phyloP scores from a whole-genome alignment of 1,139 yeast genomes.

The Nakaseomyces glabratus region DNA sequence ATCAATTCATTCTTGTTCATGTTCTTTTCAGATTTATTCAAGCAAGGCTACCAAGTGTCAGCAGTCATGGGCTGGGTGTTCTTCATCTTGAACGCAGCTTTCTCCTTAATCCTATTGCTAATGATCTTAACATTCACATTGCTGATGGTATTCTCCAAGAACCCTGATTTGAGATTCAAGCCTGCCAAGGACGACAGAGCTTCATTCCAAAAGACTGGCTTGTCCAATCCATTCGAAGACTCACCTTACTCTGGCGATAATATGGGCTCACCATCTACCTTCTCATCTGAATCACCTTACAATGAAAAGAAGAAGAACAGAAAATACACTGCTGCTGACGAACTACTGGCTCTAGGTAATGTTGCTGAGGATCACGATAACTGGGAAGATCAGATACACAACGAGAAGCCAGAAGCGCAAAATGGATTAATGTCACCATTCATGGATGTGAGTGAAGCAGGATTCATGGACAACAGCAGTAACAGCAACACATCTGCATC shows the following conservation, averaged over 20 bases:
- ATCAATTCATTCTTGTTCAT: slow-evolving; percentile 63
- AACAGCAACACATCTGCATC: background rate
- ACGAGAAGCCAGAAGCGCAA: background rate
- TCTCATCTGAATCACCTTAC: slow-evolving; percentile 26
- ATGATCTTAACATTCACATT: slow-evolving; percentile 49
- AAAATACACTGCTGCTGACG: slow-evolving; percentile 36
- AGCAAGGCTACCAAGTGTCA: slow-evolving; percentile 55
- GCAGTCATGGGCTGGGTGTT: slow-evolving; percentile 75
- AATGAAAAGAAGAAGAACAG: slow-evolving; percentile 35
- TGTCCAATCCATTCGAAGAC: slow-evolving; percentile 35
- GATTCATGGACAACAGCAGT: slow-evolving; percentile 4
- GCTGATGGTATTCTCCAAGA: slow-evolving; percentile 52
- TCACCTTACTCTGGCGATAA: slow-evolving; percentile 29
- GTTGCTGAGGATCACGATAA: slow-evolving; percentile 65
- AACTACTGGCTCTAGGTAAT: slow-evolving; percentile 32
- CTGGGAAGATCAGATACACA: slow-evolving; percentile 38
- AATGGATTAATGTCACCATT: slow-evolving; percentile 1
- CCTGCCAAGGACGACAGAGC: slow-evolving; percentile 78
- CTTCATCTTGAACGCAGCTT: slow-evolving; percentile 67
- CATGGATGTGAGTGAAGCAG: background rate
- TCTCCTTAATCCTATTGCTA: slow-evolving; percentile 52
- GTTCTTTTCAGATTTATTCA: slow-evolving; percentile 63
- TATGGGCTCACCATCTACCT: slow-evolving; percentile 18
- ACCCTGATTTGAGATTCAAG: slow-evolving; percentile 76
- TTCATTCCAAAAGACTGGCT: slow-evolving; percentile 49